These are phyloP conservation scores for Deuterostichococcus epilithicus DNA, from an alignment of 139 green algal species.

Conservation along the genomic window DNA sequence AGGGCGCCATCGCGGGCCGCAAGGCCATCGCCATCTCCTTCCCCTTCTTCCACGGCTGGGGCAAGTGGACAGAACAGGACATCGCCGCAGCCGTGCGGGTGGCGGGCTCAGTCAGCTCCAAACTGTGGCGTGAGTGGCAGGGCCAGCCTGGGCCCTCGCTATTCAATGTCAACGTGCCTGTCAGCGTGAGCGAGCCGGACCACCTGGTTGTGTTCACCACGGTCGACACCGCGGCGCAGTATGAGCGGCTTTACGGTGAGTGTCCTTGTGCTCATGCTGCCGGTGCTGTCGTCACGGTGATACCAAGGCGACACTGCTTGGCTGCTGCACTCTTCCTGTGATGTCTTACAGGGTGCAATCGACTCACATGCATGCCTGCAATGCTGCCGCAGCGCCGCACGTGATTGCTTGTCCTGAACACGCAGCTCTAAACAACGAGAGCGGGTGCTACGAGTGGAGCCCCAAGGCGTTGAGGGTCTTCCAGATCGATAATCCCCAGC, in stretches of 20 bases:
- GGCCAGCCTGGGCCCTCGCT: slow-evolving; percentile 9
- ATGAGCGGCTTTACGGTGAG: slow-evolving; percentile 26
- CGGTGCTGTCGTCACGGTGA: too few relatives aligned
- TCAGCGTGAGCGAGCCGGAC: slow-evolving; percentile 14
- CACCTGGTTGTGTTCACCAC: slow-evolving; percentile 11
- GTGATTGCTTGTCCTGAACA: neutral
- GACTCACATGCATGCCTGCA: too few relatives aligned
- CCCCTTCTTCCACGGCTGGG: slow-evolving; percentile 31
- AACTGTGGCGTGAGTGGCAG: slow-evolving; percentile 23
- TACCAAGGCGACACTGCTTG: too few relatives aligned
- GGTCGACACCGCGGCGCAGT: slow-evolving; percentile 20
- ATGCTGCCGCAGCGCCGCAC: neutral
- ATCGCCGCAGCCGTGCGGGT: slow-evolving; percentile 22
- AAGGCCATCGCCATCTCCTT: slow-evolving; percentile 34
- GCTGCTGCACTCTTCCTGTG: too few relatives aligned
- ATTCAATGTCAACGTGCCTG: slow-evolving; percentile 43
- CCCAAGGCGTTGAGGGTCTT: slow-evolving; percentile 29
- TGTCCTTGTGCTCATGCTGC: too few relatives aligned
- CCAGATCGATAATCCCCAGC: slow-evolving; percentile 1
- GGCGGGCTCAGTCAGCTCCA: neutral
- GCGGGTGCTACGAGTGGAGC: slow-evolving; percentile 18
- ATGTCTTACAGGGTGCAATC: too few relatives aligned
- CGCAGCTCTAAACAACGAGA: slow-evolving; percentile 3
- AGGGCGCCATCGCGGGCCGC: slow-evolving; percentile 17
- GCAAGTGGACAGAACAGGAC: slow-evolving; percentile 27